A percentile compares a stretch with the other conserved stretches of the same genome.
These are phyloP conservation scores for Monosporascus sp. DNA, from an alignment of 2,329 filamentous ascomycete genomes.

Conservation along the genomic window DNA sequence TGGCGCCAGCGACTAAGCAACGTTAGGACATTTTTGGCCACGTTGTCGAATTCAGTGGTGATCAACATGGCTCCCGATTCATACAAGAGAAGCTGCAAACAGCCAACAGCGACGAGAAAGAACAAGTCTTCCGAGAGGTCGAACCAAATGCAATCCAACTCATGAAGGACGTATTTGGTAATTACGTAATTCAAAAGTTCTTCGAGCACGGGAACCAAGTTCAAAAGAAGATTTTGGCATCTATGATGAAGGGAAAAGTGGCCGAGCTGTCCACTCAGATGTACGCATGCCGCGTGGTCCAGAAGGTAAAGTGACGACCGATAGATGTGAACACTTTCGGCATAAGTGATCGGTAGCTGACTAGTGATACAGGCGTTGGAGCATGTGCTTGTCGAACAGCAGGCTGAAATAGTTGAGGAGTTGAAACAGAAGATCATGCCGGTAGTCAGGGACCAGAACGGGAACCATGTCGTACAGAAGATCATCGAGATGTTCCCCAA, in stretches of 20 bases:
- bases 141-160: constrained; percentile 77
- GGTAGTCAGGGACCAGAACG: constrained; percentile 81
- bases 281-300: constrained; percentile 92
- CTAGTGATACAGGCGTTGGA: constrained; percentile 64
- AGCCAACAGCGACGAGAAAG: constrained; percentile 94
- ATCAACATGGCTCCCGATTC: constrained; percentile 92
- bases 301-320: constrained; percentile 59
- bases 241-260: constrained; percentile 83
- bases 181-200: constrained; percentile 97
- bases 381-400: constrained; percentile 86
- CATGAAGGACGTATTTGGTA: constrained; percentile 96
- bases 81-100: constrained; percentile 89
- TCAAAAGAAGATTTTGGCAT: constrained; percentile 83
- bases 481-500: constrained; percentile 76
- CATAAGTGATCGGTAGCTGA: constrained; percentile 12
- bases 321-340: background rate
- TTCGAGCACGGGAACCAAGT: constrained; percentile 93
- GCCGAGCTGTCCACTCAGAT: constrained; percentile 75
- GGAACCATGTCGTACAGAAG: constrained; percentile 96
- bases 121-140: constrained; percentile 83
- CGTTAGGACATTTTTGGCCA: constrained; percentile 72
- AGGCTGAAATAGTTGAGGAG: constrained; percentile 77
- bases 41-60: constrained; percentile 90
- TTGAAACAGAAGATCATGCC: constrained; percentile 69
- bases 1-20: constrained; percentile 7